Evolutionary conservation across 2,329 filamentous ascomycete species (phyloP), one percentile per base, ranked within the genome.

Genomic region (Stachybotrys echinatus): DNA sequence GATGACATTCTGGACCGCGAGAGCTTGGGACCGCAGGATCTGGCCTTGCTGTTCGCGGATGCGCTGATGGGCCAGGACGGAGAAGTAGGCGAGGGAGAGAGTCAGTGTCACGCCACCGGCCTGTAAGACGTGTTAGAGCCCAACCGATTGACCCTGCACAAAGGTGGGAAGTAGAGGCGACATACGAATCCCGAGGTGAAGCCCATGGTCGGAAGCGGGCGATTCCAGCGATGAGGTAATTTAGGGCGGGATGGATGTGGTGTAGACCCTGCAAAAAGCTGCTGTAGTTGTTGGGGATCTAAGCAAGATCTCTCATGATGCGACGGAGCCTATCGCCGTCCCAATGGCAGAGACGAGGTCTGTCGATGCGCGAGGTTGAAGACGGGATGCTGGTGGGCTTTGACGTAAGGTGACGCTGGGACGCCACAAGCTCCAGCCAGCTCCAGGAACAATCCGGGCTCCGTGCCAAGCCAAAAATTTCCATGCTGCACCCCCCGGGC

Each of bases 71-170:
- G 85, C 74, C 61, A 86, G 78, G 31, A 89, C 72, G 45, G 84
- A 83, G 49, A 92, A 75, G 69, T 90, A 92, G 60, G 88, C 80
- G 52, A 88, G 63, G 42, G 84, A 84, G 52, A 89, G 81, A 45
- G 88, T 91, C 53, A 92, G 74, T 55, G 88, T 87, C 50, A 89
- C 81, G 57, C 88, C 88, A 62, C 87, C 85, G 56, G 87, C 82
- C 87, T 92, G 57, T 34, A 31, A 38, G 17, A 14, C 14, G 27
- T 8, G 27, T 34, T 34, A 34, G 27, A 14, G 27, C 27, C 27
- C 27, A 34, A 3, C 10, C 27, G 27, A 34, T 34, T 8, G n/a
- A n/a, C n/a, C n/a, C n/a, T n/a, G 27, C 27, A 14, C 10, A 34
- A 14, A 2, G 12, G 14, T 22, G 45, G 48, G 10, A 43, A 48